A percentile compares a stretch with the other conserved stretches of the same genome.
Conservation (phyloP, 441 rosid genomes). For the Isatis lusitanica region DNA sequence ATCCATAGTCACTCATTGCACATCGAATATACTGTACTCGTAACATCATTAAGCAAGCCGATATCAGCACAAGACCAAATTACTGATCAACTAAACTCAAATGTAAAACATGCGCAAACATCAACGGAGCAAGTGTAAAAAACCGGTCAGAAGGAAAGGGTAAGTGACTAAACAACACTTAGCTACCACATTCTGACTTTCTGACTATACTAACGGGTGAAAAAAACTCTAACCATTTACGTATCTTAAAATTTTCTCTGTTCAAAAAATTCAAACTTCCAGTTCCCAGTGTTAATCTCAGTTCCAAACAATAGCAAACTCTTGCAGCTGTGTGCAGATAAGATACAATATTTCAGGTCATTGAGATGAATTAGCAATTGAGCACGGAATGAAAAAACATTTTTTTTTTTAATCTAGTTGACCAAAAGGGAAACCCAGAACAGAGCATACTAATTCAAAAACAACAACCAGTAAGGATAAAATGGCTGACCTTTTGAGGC, state of each 20-base stretch:
- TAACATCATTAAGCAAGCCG: conserved; percentile 16
- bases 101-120: background rate
- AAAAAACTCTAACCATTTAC: background rate
- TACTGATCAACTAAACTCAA: background rate
- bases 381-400: background rate
- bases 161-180: background rate
- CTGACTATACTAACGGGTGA: background rate
- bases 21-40: conserved; percentile 82
- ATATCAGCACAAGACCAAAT: conserved; percentile 6
- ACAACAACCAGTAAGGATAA: background rate
- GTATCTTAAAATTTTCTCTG: background rate
- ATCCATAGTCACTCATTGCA: conserved; percentile 77
- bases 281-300: background rate
- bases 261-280: background rate
- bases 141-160: background rate
- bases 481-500: conserved; percentile 73
- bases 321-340: conserved; percentile 5
- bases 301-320: conserved; percentile 7
- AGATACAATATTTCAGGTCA: background rate
- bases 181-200: background rate
- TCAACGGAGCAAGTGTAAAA: background rate
- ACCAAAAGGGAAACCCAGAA: too few relatives aligned
- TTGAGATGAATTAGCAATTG: background rate
- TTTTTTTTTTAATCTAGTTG: too few relatives aligned
- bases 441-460: conserved; percentile 18